These are phyloP conservation scores for Trichoderma pleuroti DNA, from an alignment of 2,329 filamentous ascomycete species.

Conservation along the genomic window DNA sequence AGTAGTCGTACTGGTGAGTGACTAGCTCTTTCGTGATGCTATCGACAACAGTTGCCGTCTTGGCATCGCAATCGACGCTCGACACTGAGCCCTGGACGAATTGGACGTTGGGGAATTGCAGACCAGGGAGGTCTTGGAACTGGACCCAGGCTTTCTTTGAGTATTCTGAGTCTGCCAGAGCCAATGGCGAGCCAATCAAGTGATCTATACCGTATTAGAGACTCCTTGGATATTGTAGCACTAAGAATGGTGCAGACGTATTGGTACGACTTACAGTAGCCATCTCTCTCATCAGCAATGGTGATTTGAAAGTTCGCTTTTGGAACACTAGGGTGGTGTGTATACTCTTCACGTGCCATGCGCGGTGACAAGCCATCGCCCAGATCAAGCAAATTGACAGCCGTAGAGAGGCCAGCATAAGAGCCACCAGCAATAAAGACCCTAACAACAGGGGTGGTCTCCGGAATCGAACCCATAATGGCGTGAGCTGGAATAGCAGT, in stretches of 20 bases:
- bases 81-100: conserved; percentile 64
- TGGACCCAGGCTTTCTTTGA: conserved; percentile 67
- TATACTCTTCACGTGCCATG: conserved; percentile 35
- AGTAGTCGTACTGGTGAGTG: conserved; percentile 64
- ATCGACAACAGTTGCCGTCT: conserved; percentile 56
- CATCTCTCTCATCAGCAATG: conserved; percentile 75
- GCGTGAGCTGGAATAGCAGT: not conserved
- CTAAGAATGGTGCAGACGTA: not conserved
- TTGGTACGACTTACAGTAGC: conserved; percentile 61
- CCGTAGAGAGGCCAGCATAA: conserved; percentile 66
- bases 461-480: conserved; percentile 33
- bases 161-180: conserved; percentile 61
- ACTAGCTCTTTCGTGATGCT: conserved; percentile 40
- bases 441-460: conserved; percentile 40
- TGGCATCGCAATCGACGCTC: conserved; percentile 55
- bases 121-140: conserved; percentile 62
- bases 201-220: conserved; percentile 52
- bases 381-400: conserved; percentile 65
- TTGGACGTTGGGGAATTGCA: conserved; percentile 60
- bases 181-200: conserved; percentile 71
- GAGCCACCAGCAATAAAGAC: conserved; percentile 68
- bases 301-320: conserved; percentile 64
- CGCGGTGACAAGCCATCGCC: conserved; percentile 55
- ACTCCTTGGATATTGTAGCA: not conserved
- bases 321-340: conserved; percentile 40